Conservation (phyloP, 1,284 basidiomycete species). For the Kwoniella shivajii region DNA sequence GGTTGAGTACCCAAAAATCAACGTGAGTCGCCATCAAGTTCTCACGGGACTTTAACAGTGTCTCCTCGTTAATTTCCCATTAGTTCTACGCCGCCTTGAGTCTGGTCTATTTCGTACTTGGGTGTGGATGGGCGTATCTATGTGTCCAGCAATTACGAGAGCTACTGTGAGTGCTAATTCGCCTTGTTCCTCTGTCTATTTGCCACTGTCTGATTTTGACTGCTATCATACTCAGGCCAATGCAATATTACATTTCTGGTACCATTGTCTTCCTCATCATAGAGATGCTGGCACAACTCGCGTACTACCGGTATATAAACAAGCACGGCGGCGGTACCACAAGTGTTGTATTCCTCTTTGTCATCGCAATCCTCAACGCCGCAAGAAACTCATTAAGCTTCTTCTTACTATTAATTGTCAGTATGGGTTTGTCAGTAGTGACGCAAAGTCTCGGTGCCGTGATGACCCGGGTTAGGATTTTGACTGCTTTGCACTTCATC, state of each 20-base stretch:
- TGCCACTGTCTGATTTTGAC: too few relatives aligned
- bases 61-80: too few relatives aligned
- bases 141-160: slow-evolving; percentile 82
- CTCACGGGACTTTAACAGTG: too few relatives aligned
- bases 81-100: slow-evolving; percentile 90
- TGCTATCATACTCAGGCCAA: slow-evolving; percentile 24
- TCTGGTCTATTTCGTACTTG: slow-evolving; percentile 71
- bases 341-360: slow-evolving; percentile 79
- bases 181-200: too few relatives aligned
- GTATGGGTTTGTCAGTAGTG: slow-evolving; percentile 79
- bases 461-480: slow-evolving; percentile 50
- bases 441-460: slow-evolving; percentile 51
- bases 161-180: slow-evolving; percentile 59
- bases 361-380: slow-evolving; percentile 84
- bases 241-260: slow-evolving; percentile 89
- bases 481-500: slow-evolving; percentile 70
- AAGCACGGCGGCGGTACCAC: slow-evolving; percentile 75
- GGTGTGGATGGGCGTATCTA: slow-evolving; percentile 75
- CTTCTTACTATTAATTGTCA: slow-evolving; percentile 91
- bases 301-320: slow-evolving; percentile 71
- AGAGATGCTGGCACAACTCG: slow-evolving; percentile 85
- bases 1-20: slow-evolving; percentile 97
- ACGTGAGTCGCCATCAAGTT: slow-evolving; percentile 69
- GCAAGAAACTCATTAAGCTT: slow-evolving; percentile 91
- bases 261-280: slow-evolving; percentile 85